Evolutionary conservation across 2,329 filamentous ascomycete species (phyloP).

Genomic region (Fusarium sp.): DNA sequence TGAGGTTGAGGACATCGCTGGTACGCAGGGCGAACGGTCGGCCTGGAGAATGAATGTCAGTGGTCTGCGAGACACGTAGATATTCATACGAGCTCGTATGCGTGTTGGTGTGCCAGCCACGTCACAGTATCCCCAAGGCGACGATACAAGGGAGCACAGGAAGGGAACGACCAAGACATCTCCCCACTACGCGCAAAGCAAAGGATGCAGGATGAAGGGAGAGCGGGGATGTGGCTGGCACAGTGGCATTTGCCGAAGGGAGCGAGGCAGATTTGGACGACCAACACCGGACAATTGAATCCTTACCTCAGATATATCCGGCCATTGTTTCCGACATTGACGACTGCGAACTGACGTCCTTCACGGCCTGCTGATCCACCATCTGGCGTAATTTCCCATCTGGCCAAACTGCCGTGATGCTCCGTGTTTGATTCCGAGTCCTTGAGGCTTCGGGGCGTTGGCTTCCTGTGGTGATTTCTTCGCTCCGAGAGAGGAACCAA

Average conservation of each 20-base stretch:
- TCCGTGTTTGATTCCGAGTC: slow-evolving; percentile 59
- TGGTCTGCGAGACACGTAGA: slow-evolving; percentile 29
- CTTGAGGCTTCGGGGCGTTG: slow-evolving; percentile 54
- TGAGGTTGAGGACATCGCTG: slow-evolving; percentile 69
- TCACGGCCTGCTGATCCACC: slow-evolving; percentile 68
- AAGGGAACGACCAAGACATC: slow-evolving; percentile 20
- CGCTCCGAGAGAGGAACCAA: slow-evolving; percentile 59
- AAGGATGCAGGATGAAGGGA: slow-evolving; percentile 26
- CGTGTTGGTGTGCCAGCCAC: slow-evolving; percentile 24
- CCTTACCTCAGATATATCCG: slow-evolving; percentile 80
- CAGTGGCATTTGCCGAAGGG: slow-evolving; percentile 24
- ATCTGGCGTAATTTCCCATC: slow-evolving; percentile 67
- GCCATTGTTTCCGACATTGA: slow-evolving; percentile 84
- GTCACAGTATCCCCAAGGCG: slow-evolving; percentile 21
- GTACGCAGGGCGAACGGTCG: slow-evolving; percentile 68
- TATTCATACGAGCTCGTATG: slow-evolving; percentile 21
- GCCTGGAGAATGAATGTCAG: slow-evolving; percentile 54
- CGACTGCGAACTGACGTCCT: slow-evolving; percentile 78
- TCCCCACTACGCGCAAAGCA: slow-evolving; percentile 26
- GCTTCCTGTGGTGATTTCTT: slow-evolving; percentile 54
- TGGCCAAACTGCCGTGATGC: slow-evolving; percentile 42
- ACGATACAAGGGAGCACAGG: slow-evolving; percentile 21
- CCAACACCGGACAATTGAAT: slow-evolving; percentile 10
- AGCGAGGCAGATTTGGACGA: slow-evolving; percentile 9
- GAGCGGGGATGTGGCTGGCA: slow-evolving; percentile 28